Percentiles rank a stretch among this genome's conserved stretches.
Conservation (phyloP, 2,329 filamentous ascomycete genomes). For the Diaporthe ilicicola region DNA sequence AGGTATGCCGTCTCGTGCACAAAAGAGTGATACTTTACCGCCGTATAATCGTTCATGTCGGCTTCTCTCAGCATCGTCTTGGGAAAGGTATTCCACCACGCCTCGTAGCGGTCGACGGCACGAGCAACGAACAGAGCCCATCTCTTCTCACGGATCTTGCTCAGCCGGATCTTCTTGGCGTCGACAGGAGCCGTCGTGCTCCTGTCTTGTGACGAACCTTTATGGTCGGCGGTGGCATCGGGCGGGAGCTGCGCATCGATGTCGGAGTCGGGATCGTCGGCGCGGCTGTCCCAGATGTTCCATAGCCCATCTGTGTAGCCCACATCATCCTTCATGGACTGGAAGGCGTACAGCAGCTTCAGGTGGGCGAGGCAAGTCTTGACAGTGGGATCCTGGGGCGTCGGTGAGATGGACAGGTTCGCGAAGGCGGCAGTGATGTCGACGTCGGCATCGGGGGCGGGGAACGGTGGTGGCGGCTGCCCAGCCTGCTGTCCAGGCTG, state of each 20-base stretch:
- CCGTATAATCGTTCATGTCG: constrained; percentile 44
- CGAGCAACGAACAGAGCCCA: constrained; percentile 76
- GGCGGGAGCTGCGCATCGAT: not conserved
- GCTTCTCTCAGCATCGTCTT: constrained; percentile 43
- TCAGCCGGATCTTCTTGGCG: constrained; percentile 53
- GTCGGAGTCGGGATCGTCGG: constrained; percentile 37
- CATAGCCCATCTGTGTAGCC: constrained; percentile 74
- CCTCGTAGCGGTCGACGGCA: constrained; percentile 73
- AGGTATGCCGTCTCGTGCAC: constrained; percentile 39
- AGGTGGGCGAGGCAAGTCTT: constrained; percentile 77
- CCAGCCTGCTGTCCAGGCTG: not conserved
- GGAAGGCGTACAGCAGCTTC: constrained; percentile 74
- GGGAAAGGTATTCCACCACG: constrained; percentile 65
- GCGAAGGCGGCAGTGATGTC: constrained; percentile 51
- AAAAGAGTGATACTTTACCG: constrained; percentile 46
- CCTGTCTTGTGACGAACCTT: constrained; percentile 7
- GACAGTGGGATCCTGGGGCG: constrained; percentile 47
- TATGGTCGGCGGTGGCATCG: constrained; percentile 13
- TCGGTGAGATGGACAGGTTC: constrained; percentile 45
- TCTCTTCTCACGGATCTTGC: constrained; percentile 72
- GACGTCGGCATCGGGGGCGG: constrained; percentile 41
- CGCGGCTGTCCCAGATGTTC: constrained; percentile 62
- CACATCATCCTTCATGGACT: constrained; percentile 72
- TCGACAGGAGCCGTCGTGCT: constrained; percentile 44
- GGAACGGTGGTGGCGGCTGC: too few relatives aligned